These are phyloP conservation scores for Tolypocladium guangdongense DNA, from an alignment of 2,329 filamentous ascomycete species.

Conservation along the genomic window DNA sequence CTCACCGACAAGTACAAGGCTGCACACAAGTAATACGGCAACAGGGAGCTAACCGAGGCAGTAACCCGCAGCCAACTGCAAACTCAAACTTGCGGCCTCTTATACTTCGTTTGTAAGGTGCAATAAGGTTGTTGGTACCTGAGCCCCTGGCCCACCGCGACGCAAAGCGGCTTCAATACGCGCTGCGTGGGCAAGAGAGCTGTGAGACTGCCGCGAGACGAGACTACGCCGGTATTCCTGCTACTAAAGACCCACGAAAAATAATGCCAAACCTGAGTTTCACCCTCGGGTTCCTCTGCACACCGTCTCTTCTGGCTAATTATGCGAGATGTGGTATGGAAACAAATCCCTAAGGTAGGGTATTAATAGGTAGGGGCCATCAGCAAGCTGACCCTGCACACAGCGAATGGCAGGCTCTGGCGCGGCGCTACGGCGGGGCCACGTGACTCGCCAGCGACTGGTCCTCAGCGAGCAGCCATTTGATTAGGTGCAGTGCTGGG, in stretches of 20 bases:
- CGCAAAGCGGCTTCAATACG: neutral
- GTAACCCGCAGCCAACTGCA: neutral
- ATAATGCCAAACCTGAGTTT: neutral
- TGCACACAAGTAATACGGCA: neutral
- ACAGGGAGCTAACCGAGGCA: neutral
- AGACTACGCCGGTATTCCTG: neutral
- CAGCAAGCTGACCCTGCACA: neutral
- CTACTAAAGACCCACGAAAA: neutral
- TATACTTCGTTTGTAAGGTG: neutral
- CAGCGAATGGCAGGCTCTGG: neutral
- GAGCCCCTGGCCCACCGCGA: neutral
- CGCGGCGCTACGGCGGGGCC: neutral
- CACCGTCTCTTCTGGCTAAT: neutral
- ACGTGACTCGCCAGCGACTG: conserved; percentile 2
- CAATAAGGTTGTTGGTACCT: neutral
- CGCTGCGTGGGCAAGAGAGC: neutral
- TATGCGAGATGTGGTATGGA: neutral
- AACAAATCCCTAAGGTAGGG: no score
- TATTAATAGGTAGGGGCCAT: no score
- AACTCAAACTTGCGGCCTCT: neutral
- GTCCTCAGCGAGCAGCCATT: neutral
- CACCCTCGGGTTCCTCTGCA: no score
- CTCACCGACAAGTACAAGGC: neutral
- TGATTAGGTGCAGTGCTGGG: neutral
- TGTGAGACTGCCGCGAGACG: no score